phyloP scores from a whole-genome alignment of 129 eudicot species.

The Heracleum sosnowskyi region DNA sequence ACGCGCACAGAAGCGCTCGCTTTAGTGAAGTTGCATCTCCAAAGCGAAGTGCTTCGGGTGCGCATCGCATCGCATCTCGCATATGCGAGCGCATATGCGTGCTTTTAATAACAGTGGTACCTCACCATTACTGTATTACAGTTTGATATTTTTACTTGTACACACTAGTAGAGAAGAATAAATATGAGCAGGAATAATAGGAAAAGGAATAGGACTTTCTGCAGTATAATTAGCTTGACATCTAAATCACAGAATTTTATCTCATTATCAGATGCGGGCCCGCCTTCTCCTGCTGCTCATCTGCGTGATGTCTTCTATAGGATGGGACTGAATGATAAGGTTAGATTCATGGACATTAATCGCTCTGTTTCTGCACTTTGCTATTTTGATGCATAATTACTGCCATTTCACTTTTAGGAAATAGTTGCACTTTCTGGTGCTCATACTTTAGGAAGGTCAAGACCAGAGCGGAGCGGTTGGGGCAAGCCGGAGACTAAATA shows the following conservation, averaged over 20 bases:
- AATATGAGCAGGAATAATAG: not conserved
- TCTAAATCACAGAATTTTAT: not conserved
- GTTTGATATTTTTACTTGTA: not conserved
- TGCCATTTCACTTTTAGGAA: constrained; percentile 40
- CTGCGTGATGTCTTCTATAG: constrained; percentile 91
- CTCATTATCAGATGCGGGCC: constrained; percentile 79
- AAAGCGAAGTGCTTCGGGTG: too few relatives aligned
- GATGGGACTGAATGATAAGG: constrained; percentile 97
- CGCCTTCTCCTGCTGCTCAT: constrained; percentile 93
- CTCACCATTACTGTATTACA: not conserved
- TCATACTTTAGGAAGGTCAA: constrained; percentile 91
- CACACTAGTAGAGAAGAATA: not conserved
- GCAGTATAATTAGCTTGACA: not conserved
- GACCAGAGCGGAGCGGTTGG: constrained; percentile 99
- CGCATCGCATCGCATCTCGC: too few relatives aligned
- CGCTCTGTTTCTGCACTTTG: constrained; percentile 4
- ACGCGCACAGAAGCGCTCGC: too few relatives aligned
- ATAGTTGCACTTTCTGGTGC: constrained; percentile 98
- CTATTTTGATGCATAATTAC: constrained; percentile 4
- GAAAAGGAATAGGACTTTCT: not conserved
- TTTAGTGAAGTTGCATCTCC: too few relatives aligned
- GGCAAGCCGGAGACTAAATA: constrained; percentile 97
- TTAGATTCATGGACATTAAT: constrained; percentile 13
- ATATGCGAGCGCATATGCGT: too few relatives aligned
- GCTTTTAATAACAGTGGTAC: too few relatives aligned